Evolutionary conservation across 2,329 filamentous ascomycete species (phyloP), one percentile per base, ranked within the genome.

Genomic region (Pestalotiopsis sp.): DNA sequence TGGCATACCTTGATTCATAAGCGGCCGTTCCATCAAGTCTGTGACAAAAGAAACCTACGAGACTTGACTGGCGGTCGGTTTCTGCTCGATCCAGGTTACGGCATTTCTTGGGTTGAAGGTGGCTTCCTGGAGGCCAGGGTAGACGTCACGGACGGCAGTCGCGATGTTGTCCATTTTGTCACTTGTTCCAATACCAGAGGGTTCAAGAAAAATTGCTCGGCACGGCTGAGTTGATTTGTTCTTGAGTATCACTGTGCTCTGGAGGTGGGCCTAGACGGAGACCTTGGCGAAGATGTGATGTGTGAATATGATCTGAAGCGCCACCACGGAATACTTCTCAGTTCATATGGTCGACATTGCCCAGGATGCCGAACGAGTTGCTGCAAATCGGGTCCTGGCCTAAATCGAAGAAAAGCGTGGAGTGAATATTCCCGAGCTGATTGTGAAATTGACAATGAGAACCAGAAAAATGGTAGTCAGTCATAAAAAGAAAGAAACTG

Each of bases 61-160:
- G 66, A 71, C 69, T 64, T 76, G 75, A 36, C 60, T 59, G 39
- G 74, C 66, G 60, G 72, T 70, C 20, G 74, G 68, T 56, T 78
- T 75, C 64, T 71, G 61, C 67, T 78, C 77, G 63, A 79, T 71
- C 75, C 75, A 78, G 25, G 69, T 67, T 36, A 78, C 73, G 13
- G 75, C 76, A 68, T 73, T 68, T 68, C 76, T 78, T 12, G 77
- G 77, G 69, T 79, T 79, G 70, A 79, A 79, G 38, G 73, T 73
- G 1, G 75, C 71, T 57, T 73, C 69, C 58, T 72, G 66, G 17
- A 77, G 68, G 12, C 72, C 68, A 38, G 74, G 71, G 52, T 45
- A 66, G 56, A 36, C n/a, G 2, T 66, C 56, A 23, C 64, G 64
- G 27, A n/a, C 49, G 17, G 25, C 52, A 17, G 56, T 3, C 23